phyloP scores from a whole-genome alignment of 306 rosid genomes.

The Elaeagnus macrophylla region DNA sequence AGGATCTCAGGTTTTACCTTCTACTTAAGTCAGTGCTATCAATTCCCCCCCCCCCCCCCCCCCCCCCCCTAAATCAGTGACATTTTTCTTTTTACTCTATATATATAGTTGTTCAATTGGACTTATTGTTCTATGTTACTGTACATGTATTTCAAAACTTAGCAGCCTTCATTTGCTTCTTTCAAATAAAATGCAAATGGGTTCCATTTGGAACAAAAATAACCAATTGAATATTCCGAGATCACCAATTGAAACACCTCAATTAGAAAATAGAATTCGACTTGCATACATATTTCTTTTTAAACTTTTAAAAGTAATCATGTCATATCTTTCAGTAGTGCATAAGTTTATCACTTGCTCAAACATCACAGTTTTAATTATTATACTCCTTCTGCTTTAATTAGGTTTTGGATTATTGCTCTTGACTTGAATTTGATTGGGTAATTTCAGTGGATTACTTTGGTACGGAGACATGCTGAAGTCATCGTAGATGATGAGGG shows the following conservation, averaged over 20 bases:
- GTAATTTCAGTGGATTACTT: slow-evolving; percentile 69
- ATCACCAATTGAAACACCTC: not conserved
- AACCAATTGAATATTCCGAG: no score
- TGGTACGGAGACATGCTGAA: slow-evolving; percentile 80
- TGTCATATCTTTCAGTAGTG: not conserved
- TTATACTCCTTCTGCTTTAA: not conserved
- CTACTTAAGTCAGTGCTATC: no score
- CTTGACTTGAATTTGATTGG: slow-evolving; percentile 30
- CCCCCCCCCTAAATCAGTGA: no score
- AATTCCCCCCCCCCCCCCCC: no score
- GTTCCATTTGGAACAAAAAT: no score
- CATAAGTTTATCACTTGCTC: no score
- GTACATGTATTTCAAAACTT: no score
- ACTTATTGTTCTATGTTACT: no score
- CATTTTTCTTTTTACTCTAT: no score
- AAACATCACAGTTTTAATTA: not conserved
- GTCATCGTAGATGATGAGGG: slow-evolving; percentile 60
- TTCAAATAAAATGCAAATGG: no score
- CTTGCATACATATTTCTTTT: not conserved
- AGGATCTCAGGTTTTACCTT: slow-evolving; percentile 75
- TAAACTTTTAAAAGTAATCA: not conserved
- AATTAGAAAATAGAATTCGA: not conserved
- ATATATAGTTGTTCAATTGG: no score
- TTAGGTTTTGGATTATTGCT: slow-evolving; percentile 4
- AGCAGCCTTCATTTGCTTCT: no score